Percentiles rank a stretch among this genome's conserved stretches.
Evolutionary conservation across 1,284 basidiomycete species (phyloP).

Genomic region (Clitocybe nebularis): DNA sequence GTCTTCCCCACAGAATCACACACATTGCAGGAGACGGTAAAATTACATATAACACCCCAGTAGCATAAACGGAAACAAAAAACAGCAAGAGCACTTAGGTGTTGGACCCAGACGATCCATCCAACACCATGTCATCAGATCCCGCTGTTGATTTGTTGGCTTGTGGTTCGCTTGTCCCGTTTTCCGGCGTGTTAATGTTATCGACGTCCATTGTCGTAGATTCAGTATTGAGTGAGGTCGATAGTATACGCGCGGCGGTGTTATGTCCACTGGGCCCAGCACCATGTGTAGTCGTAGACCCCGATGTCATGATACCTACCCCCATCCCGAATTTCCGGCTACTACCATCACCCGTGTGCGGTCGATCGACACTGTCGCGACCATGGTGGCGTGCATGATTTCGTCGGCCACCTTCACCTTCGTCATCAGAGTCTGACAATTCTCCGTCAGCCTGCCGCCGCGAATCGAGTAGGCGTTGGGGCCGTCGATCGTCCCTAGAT

Average conservation of each 20-base stretch:
- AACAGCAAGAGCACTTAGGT: background rate
- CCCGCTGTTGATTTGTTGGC: conserved; percentile 9
- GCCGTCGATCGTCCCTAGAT: conserved; percentile 70
- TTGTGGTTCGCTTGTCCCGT: conserved; percentile 9
- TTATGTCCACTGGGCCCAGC: conserved; percentile 71
- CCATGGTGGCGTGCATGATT: conserved; percentile 60
- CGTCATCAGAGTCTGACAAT: conserved; percentile 82
- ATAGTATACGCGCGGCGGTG: conserved; percentile 46
- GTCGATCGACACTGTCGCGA: conserved; percentile 35
- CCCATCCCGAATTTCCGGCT: conserved; percentile 64
- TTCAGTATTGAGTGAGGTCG: conserved; percentile 24
- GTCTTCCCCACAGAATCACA: too few relatives aligned
- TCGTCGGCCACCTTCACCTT: conserved; percentile 76
- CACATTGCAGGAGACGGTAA: too few relatives aligned
- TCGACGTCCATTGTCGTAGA: conserved; percentile 46
- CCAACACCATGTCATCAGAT: conserved; percentile 16
- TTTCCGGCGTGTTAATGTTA: conserved; percentile 18
- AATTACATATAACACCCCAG: too few relatives aligned
- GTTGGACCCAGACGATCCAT: conserved; percentile 9
- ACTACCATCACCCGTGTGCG: conserved; percentile 29
- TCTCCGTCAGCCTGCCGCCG: conserved; percentile 76
- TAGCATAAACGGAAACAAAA: background rate
- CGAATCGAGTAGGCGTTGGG: conserved; percentile 67
- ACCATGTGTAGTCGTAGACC: conserved; percentile 55
- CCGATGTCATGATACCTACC: conserved; percentile 64